phyloP scores from a whole-genome alignment of 2,329 filamentous ascomycete species.

The Hypoxylon sp. region DNA sequence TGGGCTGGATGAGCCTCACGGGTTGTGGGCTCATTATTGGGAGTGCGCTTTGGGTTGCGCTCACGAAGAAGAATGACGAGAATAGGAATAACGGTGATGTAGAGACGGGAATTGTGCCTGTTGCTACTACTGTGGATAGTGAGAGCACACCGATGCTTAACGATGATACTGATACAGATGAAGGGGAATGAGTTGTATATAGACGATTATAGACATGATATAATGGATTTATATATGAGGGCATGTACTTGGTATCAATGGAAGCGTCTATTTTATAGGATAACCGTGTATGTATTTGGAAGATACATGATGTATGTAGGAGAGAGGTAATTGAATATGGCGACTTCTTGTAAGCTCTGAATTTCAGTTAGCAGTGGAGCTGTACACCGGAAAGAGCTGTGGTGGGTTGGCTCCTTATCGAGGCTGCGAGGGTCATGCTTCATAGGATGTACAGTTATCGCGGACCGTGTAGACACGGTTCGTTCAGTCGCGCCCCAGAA shows the following conservation, averaged over 20 bases:
- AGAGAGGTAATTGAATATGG: background rate
- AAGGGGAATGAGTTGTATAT: constrained; percentile 39
- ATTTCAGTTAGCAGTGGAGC: no score
- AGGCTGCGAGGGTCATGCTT: background rate
- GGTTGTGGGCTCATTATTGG: constrained; percentile 69
- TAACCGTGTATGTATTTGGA: background rate
- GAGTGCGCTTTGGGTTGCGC: constrained; percentile 66
- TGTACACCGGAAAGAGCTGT: background rate
- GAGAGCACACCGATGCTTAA: constrained; percentile 61
- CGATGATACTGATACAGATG: constrained; percentile 48
- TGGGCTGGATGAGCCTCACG: constrained; percentile 64
- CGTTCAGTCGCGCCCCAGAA: constrained; percentile 48
- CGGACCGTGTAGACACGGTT: constrained; percentile 43
- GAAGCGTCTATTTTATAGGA: background rate
- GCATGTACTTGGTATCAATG: background rate
- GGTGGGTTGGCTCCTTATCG: constrained; percentile 4
- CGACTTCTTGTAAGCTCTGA: no score
- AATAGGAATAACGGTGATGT: constrained; percentile 13
- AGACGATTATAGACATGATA: constrained; percentile 22
- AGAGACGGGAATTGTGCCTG: constrained; percentile 41
- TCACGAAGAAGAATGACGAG: constrained; percentile 58
- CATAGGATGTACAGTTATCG: constrained; percentile 40
- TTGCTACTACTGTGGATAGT: constrained; percentile 21
- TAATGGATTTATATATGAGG: constrained; percentile 1
- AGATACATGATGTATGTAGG: background rate